phyloP scores from a whole-genome alignment of 2,329 filamentous ascomycete species.

The Canariomyces notabilis region DNA sequence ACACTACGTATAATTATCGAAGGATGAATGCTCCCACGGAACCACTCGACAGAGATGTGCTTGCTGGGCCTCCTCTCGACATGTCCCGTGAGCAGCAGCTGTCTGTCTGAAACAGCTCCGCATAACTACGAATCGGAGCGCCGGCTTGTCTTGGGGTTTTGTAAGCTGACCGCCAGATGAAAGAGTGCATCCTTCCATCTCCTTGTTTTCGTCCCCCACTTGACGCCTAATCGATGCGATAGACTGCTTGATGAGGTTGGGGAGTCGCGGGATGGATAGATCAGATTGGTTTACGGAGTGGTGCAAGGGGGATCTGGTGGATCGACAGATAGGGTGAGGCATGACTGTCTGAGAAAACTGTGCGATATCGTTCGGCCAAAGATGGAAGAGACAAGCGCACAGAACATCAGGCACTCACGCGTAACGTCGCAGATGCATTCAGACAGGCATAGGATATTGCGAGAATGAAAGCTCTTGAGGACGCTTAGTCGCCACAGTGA shows the following conservation, averaged over 20 bases:
- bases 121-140: neutral
- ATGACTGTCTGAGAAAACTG: neutral
- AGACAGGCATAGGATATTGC: no score
- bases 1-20: no score
- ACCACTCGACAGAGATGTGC: no score
- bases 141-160: neutral
- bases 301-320: neutral
- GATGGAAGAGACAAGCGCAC: no score
- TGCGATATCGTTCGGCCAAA: neutral
- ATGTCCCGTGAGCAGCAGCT: conserved; percentile 2
- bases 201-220: neutral
- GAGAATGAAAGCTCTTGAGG: no score
- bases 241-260: neutral
- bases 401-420: no score
- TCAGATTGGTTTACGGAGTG: neutral
- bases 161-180: conserved; percentile 8
- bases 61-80: neutral
- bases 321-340: neutral
- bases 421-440: no score
- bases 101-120: conserved; percentile 9
- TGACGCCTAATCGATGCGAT: neutral
- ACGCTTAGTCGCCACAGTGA: no score
- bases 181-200: neutral
- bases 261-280: neutral
- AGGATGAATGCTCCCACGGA: no score